Evolutionary conservation across 345 rosid genomes (phyloP).

Genomic region (Sonneratia caseolaris): DNA sequence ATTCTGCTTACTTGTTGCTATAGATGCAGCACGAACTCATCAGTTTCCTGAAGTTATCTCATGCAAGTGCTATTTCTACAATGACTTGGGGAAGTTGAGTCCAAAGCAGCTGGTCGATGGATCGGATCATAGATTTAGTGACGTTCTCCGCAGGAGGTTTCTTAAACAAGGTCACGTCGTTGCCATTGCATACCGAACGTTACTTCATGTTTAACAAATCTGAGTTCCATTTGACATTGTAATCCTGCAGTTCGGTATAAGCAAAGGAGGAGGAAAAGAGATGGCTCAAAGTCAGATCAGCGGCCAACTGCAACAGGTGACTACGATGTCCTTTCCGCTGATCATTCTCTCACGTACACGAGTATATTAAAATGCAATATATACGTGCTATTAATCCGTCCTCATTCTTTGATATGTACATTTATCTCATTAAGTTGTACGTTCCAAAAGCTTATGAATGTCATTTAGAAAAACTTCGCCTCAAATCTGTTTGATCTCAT

Average conservation of each 20-base stretch:
- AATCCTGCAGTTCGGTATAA: constrained; percentile 44
- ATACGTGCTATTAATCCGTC: neutral
- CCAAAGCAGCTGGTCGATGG: constrained; percentile 25
- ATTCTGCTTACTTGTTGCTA: neutral
- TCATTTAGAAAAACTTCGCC: neutral
- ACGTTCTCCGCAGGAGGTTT: constrained; percentile 69
- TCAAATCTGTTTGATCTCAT: neutral
- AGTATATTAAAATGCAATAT: neutral
- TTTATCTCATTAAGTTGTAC: no score
- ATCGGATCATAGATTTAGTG: constrained; percentile 43
- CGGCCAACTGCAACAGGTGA: constrained; percentile 34
- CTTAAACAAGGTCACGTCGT: constrained; percentile 53
- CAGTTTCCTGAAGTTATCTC: constrained; percentile 50
- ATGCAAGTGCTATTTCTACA: constrained; percentile 85
- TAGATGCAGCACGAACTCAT: constrained; percentile 51
- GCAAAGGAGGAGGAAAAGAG: constrained; percentile 28
- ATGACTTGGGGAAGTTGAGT: constrained; percentile 56
- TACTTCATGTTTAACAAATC: constrained; percentile 2
- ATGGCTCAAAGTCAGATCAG: constrained; percentile 15
- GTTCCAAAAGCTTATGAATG: neutral
- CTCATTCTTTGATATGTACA: no score
- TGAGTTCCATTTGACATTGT: neutral
- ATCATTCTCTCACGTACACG: neutral
- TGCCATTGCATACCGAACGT: neutral
- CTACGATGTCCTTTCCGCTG: neutral